Evolutionary conservation across 73 alveolate genomes (phyloP), one percentile per base, ranked within the genome.

Genomic region (Durusdinium trenchii): DNA sequence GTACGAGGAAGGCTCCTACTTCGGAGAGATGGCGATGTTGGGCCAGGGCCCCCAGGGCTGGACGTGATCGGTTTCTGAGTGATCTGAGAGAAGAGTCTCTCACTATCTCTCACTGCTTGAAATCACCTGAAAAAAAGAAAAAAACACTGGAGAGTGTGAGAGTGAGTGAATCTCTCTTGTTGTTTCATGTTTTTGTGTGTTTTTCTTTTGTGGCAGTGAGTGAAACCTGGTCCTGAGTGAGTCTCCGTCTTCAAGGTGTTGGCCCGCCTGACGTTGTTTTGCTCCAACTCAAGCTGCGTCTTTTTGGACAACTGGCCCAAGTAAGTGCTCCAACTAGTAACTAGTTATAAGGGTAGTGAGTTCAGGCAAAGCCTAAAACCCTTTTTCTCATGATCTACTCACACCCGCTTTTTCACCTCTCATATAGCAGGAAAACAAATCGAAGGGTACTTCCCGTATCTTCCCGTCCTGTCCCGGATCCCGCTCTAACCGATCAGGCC

Each of bases 11-110:
- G 94, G 94, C 28, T 32, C 52, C 51, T 48, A 73, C 76, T 84
- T 84, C 42, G 94, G 94, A 6, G 94, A 84, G 54, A 84, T 84
- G 94, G 94, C 94, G 54, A 84, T 84, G 94, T 38, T 84, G 51
- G 94, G 94, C 79, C 79, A 16, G 23, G 79, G 42, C 12, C 79
- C 69, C 69, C 69, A 12, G 12, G 69, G 69, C 69, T 23, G 23
- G 69, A 12, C 23, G 23, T 57, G 12, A 23, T 12, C 32, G 69
- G 32, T 12, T 57, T 12, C 32, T 23, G 32, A 57, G 69, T 57
- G 12, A 57, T 57, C 12, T 57, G 69, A 57, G 69, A 23, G 23
- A 16, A 16, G 69, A 16, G 69, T 57, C 69, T 57, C 12, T 57
- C 69, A 57, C 23, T 12, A 57, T 57, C 12, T 57, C 23, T 57